These are phyloP conservation scores for Cladophialophora chaetospira DNA, from an alignment of 2,329 filamentous ascomycete species.

Conservation along the genomic window DNA sequence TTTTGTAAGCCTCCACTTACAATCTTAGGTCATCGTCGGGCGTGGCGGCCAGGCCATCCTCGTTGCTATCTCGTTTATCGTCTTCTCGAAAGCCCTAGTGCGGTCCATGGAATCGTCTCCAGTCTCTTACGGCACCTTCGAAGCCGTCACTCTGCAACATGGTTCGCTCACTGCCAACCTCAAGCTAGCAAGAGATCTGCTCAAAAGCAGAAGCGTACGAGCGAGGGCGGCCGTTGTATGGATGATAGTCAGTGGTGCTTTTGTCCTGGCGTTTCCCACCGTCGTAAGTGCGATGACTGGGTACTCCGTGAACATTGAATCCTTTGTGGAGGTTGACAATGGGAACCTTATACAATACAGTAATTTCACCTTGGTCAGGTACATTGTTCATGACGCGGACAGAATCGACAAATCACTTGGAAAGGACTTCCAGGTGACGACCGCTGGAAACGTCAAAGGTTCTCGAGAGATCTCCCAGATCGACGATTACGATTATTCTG, in stretches of 20 bases:
- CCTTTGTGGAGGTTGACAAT: slow-evolving; percentile 31
- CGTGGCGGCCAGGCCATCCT: slow-evolving; percentile 39
- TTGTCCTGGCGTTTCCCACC: slow-evolving; percentile 38
- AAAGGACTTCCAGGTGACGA: slow-evolving; percentile 10
- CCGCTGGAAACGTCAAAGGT: background rate
- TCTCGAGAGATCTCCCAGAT: background rate
- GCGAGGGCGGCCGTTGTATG: slow-evolving; percentile 37
- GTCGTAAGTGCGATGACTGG: slow-evolving; percentile 42
- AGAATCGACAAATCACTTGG: slow-evolving; percentile 11
- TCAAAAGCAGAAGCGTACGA: slow-evolving; percentile 14
- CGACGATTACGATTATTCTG: background rate
- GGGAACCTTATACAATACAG: slow-evolving; percentile 35
- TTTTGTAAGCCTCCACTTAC: background rate
- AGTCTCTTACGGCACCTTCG: slow-evolving; percentile 40
- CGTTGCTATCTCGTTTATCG: slow-evolving; percentile 36
- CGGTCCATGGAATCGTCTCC: slow-evolving; percentile 40
- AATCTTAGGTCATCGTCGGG: slow-evolving; percentile 31
- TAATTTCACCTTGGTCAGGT: slow-evolving; percentile 32
- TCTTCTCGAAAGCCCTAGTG: slow-evolving; percentile 40
- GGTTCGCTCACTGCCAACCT: slow-evolving; percentile 33
- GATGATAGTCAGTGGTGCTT: slow-evolving; percentile 37
- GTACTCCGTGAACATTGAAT: slow-evolving; percentile 38
- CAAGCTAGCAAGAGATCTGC: slow-evolving; percentile 36
- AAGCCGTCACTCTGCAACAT: slow-evolving; percentile 37
- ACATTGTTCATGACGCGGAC: slow-evolving; percentile 26